Evolutionary conservation across 805 yeast species (phyloP).

Genomic region (Kodamaea lidongshanica): DNA sequence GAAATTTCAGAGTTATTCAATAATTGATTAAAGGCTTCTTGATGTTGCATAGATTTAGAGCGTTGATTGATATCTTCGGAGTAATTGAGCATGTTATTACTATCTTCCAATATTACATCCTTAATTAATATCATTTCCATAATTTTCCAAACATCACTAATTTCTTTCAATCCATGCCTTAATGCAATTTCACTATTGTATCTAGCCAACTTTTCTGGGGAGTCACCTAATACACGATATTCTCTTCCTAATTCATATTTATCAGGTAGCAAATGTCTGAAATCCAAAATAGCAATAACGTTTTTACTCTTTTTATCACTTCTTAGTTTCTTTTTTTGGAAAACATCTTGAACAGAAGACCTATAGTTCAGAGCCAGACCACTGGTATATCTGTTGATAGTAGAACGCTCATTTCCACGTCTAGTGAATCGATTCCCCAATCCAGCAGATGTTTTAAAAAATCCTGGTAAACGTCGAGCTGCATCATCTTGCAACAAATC

Average conservation of each 20-base stretch:
- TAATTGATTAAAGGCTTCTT: slow-evolving; percentile 9
- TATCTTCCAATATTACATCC: slow-evolving; percentile 25
- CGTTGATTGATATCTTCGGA: slow-evolving; percentile 5
- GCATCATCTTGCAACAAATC: slow-evolving; percentile 56
- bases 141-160: slow-evolving; percentile 72
- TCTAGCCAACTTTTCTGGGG: slow-evolving; percentile 58
- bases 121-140: slow-evolving; percentile 43
- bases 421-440: slow-evolving; percentile 27
- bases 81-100: slow-evolving; percentile 9
- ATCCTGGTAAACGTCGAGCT: slow-evolving; percentile 48
- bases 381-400: slow-evolving; percentile 31
- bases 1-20: slow-evolving; percentile 8
- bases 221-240: slow-evolving; percentile 56
- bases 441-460: slow-evolving; percentile 37
- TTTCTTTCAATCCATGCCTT: slow-evolving; percentile 51
- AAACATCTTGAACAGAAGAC: slow-evolving; percentile 26
- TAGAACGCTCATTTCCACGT: slow-evolving; percentile 20
- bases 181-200: slow-evolving; percentile 70
- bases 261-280: slow-evolving; percentile 66
- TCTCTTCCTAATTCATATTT: slow-evolving; percentile 64
- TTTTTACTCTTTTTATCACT: slow-evolving; percentile 37
- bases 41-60: slow-evolving; percentile 2
- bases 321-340: slow-evolving; percentile 14
- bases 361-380: slow-evolving; percentile 32
- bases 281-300: slow-evolving; percentile 59